Evolutionary conservation across 2,329 filamentous ascomycete genomes (phyloP).

Genomic region (Immersiporthe knoxdaviesiana): DNA sequence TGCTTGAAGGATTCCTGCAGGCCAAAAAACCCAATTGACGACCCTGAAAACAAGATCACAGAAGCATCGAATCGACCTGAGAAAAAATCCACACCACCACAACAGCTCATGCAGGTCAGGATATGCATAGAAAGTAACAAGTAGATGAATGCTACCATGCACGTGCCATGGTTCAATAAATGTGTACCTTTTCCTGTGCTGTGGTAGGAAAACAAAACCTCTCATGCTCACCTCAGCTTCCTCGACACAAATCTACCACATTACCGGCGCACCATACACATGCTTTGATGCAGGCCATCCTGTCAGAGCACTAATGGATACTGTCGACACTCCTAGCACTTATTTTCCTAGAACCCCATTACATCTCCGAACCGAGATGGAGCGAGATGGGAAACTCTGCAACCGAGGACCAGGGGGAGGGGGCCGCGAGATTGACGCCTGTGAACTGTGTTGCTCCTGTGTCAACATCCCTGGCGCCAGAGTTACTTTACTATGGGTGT

Average conservation of each 20-base stretch:
- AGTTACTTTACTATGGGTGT: neutral
- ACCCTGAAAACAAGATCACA: neutral
- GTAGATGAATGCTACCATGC: neutral
- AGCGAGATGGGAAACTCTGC: neutral
- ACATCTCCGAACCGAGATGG: conserved; percentile 12
- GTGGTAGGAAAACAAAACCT: too few species aligned
- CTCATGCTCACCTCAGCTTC: neutral
- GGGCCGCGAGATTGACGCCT: conserved; percentile 1
- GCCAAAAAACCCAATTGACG: neutral
- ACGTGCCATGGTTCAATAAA: neutral
- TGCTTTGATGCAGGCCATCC: neutral
- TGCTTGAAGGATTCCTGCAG: neutral
- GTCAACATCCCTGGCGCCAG: neutral
- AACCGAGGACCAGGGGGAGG: conserved; percentile 8
- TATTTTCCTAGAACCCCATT: conserved; percentile 2
- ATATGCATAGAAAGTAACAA: neutral
- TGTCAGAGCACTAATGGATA: neutral
- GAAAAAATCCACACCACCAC: neutral
- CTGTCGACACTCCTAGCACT: neutral
- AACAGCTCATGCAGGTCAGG: neutral
- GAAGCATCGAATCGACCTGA: neutral
- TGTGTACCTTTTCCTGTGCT: neutral
- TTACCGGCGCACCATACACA: neutral
- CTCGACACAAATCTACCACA: neutral
- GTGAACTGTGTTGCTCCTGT: neutral